Percentiles rank a stretch among this genome's conserved stretches.
Evolutionary conservation across 768 basidiomycete species (phyloP).

Genomic region (Pisolithus albus): DNA sequence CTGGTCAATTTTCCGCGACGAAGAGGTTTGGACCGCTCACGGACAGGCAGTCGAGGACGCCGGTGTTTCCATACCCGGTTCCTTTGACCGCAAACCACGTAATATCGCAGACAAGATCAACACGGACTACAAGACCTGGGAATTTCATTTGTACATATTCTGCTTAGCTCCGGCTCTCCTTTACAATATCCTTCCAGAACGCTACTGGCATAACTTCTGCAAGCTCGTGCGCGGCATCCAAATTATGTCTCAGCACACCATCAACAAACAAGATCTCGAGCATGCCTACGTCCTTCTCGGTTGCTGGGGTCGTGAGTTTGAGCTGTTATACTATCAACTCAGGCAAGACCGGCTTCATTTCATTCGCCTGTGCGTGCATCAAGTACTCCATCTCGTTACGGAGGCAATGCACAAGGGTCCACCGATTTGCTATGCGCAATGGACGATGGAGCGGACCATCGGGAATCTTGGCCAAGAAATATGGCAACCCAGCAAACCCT

Average conservation of each 20-base stretch:
- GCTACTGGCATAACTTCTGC: conserved; percentile 17
- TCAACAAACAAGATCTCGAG: conserved; percentile 7
- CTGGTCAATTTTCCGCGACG: conserved; percentile 25
- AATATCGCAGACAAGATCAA: conserved; percentile 18
- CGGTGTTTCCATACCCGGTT: conserved; percentile 9
- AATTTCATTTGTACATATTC: conserved; percentile 14
- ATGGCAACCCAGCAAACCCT: conserved; percentile 18
- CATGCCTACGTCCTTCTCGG: conserved; percentile 8
- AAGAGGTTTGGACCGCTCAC: conserved; percentile 14
- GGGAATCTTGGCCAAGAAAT: conserved; percentile 23
- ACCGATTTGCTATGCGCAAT: conserved; percentile 15
- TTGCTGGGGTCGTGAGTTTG: conserved; percentile 23
- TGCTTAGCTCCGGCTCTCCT: conserved; percentile 15
- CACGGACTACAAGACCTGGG: conserved; percentile 18
- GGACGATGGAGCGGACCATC: conserved; percentile 22
- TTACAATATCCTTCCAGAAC: conserved; percentile 8
- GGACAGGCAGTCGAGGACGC: conserved; percentile 13
- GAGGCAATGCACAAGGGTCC: conserved; percentile 21
- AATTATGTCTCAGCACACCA: conserved; percentile 13
- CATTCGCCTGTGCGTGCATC: conserved; percentile 21
- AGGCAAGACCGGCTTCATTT: conserved; percentile 23
- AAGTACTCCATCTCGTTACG: conserved; percentile 14
- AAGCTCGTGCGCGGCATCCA: conserved; percentile 16
- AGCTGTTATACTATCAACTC: conserved; percentile 22
- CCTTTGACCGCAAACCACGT: conserved; percentile 13